Conservation (phyloP, 1,139 yeast genomes). For the Diutina ranongensis region DNA sequence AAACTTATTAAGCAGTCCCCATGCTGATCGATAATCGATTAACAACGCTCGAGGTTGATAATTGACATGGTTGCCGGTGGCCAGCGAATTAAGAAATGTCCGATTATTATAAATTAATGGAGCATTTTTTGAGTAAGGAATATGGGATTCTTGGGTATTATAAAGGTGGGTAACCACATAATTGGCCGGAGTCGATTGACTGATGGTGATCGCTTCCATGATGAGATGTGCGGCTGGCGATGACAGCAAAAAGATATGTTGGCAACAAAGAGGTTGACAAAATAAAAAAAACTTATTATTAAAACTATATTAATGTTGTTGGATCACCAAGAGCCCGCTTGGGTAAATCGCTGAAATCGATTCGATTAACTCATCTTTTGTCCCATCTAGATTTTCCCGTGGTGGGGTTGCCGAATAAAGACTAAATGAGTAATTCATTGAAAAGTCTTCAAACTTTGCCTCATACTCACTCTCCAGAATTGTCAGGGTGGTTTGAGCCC, state of each 20-base stretch:
- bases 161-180: conserved; percentile 1
- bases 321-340: conserved; percentile 31
- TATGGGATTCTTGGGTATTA: neutral
- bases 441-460: conserved; percentile 15
- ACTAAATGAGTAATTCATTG: conserved; percentile 21
- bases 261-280: too few relatives aligned
- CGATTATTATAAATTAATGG: neutral
- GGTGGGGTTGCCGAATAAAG: conserved; percentile 33
- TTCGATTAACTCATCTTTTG: conserved; percentile 12
- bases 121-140: neutral
- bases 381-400: conserved; percentile 19
- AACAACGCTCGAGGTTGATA: conserved; percentile 1
- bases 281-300: neutral
- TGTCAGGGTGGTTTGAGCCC: conserved; percentile 38
- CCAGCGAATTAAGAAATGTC: neutral
- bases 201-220: neutral
- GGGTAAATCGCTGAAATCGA: conserved; percentile 28
- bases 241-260: neutral
- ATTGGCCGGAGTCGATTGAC: neutral
- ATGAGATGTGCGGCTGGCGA: neutral
- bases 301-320: conserved; percentile 11
- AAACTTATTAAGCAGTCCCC: conserved; percentile 1
- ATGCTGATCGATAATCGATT: neutral
- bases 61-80: neutral
- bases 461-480: conserved; percentile 14